Percentiles rank a stretch among this genome's conserved stretches.
Evolutionary conservation across 305 asterid species (phyloP).

Genomic region (Ajuga reptans): DNA sequence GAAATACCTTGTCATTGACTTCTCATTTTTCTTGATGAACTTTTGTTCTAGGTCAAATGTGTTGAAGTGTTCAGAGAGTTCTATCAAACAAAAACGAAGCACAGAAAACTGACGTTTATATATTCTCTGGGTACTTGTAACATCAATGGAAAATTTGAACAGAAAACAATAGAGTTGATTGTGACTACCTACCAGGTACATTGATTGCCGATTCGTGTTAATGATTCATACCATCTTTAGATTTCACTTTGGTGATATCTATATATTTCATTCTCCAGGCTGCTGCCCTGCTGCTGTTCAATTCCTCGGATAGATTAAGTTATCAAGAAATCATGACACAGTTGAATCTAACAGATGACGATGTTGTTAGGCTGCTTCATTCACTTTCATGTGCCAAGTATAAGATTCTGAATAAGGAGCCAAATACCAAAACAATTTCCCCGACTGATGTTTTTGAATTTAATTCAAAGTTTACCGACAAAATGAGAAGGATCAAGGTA

Average conservation of each 20-base stretch:
- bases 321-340: conserved; percentile 84
- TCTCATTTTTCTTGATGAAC: background rate
- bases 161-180: conserved; percentile 72
- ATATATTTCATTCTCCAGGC: conserved; percentile 45
- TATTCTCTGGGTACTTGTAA: conserved; percentile 95
- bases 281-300: conserved; percentile 75
- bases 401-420: conserved; percentile 83
- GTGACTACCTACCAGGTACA: conserved; percentile 90
- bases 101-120: conserved; percentile 84
- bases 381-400: conserved; percentile 94
- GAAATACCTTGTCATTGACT: background rate
- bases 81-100: conserved; percentile 95
- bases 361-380: conserved; percentile 86
- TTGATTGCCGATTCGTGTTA: conserved; percentile 1
- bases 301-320: conserved; percentile 76
- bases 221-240: background rate
- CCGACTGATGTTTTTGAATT: conserved; percentile 76
- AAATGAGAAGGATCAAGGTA: conserved; percentile 95
- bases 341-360: conserved; percentile 82
- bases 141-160: conserved; percentile 80
- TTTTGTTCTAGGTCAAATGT: conserved; percentile 59
- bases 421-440: conserved; percentile 71
- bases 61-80: conserved; percentile 89
- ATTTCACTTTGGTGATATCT: conserved; percentile 2
- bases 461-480: conserved; percentile 83